Base-by-base conservation (phyloP, 345 rosid species). In the Salix koriyanagi region DNA sequence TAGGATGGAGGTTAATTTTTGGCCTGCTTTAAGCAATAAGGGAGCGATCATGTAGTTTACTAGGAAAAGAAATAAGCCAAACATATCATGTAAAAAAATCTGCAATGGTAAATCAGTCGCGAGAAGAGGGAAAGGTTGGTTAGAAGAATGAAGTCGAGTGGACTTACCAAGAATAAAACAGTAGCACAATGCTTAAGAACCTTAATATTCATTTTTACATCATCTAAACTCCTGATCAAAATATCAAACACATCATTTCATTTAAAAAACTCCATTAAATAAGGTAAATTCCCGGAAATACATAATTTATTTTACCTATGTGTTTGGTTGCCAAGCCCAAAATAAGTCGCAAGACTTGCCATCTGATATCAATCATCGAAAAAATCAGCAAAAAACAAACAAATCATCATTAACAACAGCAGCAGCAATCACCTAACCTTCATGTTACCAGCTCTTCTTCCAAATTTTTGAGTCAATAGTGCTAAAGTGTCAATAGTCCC, bases 391-490 rank as follows among this genome's bases (percentile, higher is more conserved):
- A 15, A 69, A 21, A 10, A 61, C 30, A n/a, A 23, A 28, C 54
- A 77, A 25, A 23, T 50, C 69, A 23, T 50, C 42, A 65, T 5
- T 7, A 14, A 69, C 30, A 61, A 34, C 19, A 12, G 1, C 18
- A 9, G 28, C n/a, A 4, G 28, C 37, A 50, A 65, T 19, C 30
- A 67, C 1, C 23, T 9, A 39, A 89, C 98, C 90, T 93, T 95
- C 99, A 95, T 90, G 82, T 93, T 82, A n/a, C 98, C 93, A 54
- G 98, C 98, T 89, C 98, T 88, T 75, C 91, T 91, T 67, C 99
- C 97, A 72, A 96, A 91, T 68, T 30, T 88, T 77, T 84, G 90
- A 75, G 99, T 90, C 78, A 96, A 84, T 82, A 96, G 87, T 16
- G 81, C 75, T 82, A 91, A 79, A 16, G 99, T 88, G 80, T 95